Base-by-base conservation (phyloP, 805 yeast species). In the Debaryomyces castellii region DNA sequence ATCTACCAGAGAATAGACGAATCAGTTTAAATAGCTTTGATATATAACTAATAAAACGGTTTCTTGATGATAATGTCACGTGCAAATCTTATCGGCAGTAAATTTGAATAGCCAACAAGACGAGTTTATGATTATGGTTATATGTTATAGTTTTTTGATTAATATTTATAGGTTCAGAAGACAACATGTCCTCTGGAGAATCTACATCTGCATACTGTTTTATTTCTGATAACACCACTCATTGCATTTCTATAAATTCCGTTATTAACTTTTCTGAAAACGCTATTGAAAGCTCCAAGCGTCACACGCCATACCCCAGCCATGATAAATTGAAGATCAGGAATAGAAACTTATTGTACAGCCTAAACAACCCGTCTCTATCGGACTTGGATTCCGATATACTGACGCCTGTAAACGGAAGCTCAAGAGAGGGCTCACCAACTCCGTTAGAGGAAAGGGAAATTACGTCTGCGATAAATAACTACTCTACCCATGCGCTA, bases 401-500 rank as follows among this genome's bases (percentile, higher is more conserved):
- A 10, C 43, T 36, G 12, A 43, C 37, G 11, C 28, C 28, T 10
- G 45, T 40, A n/a, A 46, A 34, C 5, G 27, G 20, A 8, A 14
- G 23, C 5, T 30, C 37, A 20, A 27, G 28, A 30, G 46, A 42
- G 14, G 10, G 23, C 3, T 38, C 47, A 5, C 39, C 44, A 12
- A 23, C 36, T 5, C 41, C 48, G 4, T 20, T 27, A 4, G 37
- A 39, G 10, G 45, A 44, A 22, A 41, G 42, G 16, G 44, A 44
- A 16, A 38, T 48, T 16, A 20, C 45, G 2, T 28, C 44, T 5
- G 45, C 52, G 5, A 38, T 59, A 6, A 44, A 49, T 21, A 53
- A 55, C 23, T 73, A 74, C 48, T 60, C 71, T 10, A 65, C 81
- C 3, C 80, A 75, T 50, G 76, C 83, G 0, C 60, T 78, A 10